phyloP scores from a whole-genome alignment of 2,329 filamentous ascomycete genomes.

The Penicillium sp. region DNA sequence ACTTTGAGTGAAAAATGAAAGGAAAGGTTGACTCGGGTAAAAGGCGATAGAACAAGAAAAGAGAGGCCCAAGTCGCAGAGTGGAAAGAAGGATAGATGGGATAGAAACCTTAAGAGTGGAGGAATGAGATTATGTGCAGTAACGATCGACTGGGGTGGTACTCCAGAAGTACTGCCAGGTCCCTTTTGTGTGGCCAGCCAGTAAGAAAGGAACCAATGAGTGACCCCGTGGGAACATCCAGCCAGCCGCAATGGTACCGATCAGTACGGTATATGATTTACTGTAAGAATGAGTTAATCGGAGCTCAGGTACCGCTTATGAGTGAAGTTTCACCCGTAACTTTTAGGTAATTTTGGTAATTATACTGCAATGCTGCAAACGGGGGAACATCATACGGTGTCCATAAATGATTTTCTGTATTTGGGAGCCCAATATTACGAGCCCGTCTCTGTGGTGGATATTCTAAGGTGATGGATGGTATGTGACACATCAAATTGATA shows the following conservation, averaged over 20 bases:
- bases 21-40: not conserved
- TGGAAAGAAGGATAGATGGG: conserved; percentile 13
- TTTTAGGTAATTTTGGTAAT: conserved; percentile 16
- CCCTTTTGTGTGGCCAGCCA: conserved; percentile 7
- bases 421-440: not conserved
- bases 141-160: conserved; percentile 16
- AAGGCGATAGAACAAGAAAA: not conserved
- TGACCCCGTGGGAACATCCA: conserved; percentile 5
- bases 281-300: conserved; percentile 11
- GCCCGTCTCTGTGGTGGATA: not conserved
- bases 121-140: conserved; percentile 15
- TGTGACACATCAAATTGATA: conserved; percentile 1
- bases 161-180: conserved; percentile 14
- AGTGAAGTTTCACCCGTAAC: not conserved
- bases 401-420: not conserved
- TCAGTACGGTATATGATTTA: conserved; percentile 9
- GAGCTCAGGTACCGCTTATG: conserved; percentile 7
- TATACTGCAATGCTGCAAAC: conserved; percentile 6
- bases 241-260: conserved; percentile 7
- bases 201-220: conserved; percentile 13
- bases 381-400: conserved; percentile 5
- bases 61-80: conserved; percentile 4
- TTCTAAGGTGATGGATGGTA: not conserved
- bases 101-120: conserved; percentile 17
- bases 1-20: not conserved